These are phyloP conservation scores for Geranium rotundifolium DNA, from an alignment of 345 rosid species.

Conservation along the genomic window DNA sequence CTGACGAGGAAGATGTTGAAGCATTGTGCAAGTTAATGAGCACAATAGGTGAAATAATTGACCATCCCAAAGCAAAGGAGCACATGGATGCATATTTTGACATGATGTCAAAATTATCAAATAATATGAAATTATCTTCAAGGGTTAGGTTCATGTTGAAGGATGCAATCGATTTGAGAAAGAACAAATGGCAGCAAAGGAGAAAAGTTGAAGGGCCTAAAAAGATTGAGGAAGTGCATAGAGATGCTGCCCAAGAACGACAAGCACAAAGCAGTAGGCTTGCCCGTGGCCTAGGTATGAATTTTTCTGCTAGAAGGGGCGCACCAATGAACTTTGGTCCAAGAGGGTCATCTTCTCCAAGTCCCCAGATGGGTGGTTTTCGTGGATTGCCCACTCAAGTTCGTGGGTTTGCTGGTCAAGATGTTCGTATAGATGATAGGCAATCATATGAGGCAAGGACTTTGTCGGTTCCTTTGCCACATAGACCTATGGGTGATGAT, in stretches of 20 bases:
- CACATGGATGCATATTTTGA: slow-evolving; percentile 75
- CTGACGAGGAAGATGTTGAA: slow-evolving; percentile 89
- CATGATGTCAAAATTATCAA: slow-evolving; percentile 50
- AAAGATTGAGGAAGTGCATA: slow-evolving; percentile 94
- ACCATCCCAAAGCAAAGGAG: slow-evolving; percentile 53
- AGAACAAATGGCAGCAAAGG: slow-evolving; percentile 94
- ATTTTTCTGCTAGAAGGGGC: slow-evolving; percentile 44
- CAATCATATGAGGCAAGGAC: slow-evolving; percentile 57
- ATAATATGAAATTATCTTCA: slow-evolving; percentile 60
- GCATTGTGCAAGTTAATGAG: slow-evolving; percentile 88
- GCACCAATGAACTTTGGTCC: slow-evolving; percentile 59
- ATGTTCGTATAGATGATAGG: slow-evolving; percentile 68
- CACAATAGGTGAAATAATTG: slow-evolving; percentile 88
- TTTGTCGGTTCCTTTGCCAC: slow-evolving; percentile 65
- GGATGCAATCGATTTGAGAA: slow-evolving; percentile 79
- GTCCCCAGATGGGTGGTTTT: slow-evolving; percentile 54
- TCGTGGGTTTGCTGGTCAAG: slow-evolving; percentile 60
- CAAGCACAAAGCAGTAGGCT: slow-evolving; percentile 64
- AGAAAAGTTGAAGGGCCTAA: slow-evolving; percentile 98
- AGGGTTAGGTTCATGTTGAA: slow-evolving; percentile 91
- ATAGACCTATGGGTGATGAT: slow-evolving; percentile 56
- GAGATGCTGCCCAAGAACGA: slow-evolving; percentile 97
- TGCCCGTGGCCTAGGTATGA: slow-evolving; percentile 54
- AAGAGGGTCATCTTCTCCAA: slow-evolving; percentile 68
- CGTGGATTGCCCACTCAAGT: slow-evolving; percentile 52